A percentile compares a stretch with the other conserved stretches of the same genome.
These are phyloP conservation scores for Colletotrichum navitas DNA, from an alignment of 2,329 filamentous ascomycete genomes.

Conservation along the genomic window DNA sequence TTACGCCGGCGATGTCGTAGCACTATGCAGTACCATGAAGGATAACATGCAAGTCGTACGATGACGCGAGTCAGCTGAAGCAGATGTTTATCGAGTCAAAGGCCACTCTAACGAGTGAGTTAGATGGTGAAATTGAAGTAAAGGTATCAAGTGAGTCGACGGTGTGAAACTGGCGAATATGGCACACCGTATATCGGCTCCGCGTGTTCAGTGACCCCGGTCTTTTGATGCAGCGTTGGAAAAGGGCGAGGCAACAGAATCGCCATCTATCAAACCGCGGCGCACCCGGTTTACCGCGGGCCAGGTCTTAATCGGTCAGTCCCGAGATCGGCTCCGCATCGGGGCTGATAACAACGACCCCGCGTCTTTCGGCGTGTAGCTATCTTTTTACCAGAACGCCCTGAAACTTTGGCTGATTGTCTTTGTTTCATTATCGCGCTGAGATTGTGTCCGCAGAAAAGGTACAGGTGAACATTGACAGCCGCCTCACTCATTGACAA, in stretches of 20 bases:
- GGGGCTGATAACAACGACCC: conserved; percentile 20
- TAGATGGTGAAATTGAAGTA: conserved; percentile 18
- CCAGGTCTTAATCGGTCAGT: not conserved
- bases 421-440: not conserved
- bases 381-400: not conserved
- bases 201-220: not conserved
- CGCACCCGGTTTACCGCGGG: not conserved
- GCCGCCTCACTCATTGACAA: not conserved
- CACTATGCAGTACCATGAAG: conserved; percentile 18
- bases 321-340: conserved; percentile 32
- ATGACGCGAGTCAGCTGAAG: conserved; percentile 33
- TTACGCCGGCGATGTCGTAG: not conserved
- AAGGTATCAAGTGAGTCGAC: not conserved
- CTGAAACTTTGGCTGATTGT: not conserved
- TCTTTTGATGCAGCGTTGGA: not conserved
- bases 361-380: conserved; percentile 17
- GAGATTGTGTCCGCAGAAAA: not conserved
- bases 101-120: not conserved
- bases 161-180: not conserved
- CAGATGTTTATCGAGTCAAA: not conserved
- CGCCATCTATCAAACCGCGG: not conserved
- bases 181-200: not conserved
- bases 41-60: conserved; percentile 3
- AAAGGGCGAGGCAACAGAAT: not conserved
- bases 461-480: not conserved